phyloP scores from a whole-genome alignment of 2,329 filamentous ascomycete genomes.

The Colletotrichum salicis region DNA sequence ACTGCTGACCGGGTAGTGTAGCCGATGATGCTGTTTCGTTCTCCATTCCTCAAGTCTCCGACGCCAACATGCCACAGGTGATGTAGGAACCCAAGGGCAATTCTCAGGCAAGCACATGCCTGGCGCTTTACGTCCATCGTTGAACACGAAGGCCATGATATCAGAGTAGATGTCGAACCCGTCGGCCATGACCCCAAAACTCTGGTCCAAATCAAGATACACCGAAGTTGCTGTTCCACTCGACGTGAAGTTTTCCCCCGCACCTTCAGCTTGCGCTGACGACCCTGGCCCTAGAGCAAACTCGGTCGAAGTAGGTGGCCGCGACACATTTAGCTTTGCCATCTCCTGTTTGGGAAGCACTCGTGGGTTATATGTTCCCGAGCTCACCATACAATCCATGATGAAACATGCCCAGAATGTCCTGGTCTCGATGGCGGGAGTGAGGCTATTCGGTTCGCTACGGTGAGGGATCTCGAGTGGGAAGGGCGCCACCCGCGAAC shows the following conservation, averaged over 20 bases:
- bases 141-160: conserved; percentile 54
- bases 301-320: conserved; percentile 33
- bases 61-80: conserved; percentile 47
- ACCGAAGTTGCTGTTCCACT: conserved; percentile 21
- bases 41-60: conserved; percentile 49
- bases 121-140: conserved; percentile 52
- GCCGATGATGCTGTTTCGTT: conserved; percentile 44
- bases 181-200: conserved; percentile 50
- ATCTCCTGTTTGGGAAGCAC: conserved; percentile 49
- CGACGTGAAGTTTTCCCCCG: conserved; percentile 31
- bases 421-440: conserved; percentile 48
- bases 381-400: conserved; percentile 56
- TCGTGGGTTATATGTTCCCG: conserved; percentile 51
- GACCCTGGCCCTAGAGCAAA: conserved; percentile 18
- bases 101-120: conserved; percentile 51
- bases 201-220: conserved; percentile 41
- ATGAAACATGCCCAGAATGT: conserved; percentile 59
- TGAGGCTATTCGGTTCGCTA: conserved; percentile 37
- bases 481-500: conserved; percentile 41
- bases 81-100: conserved; percentile 51
- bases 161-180: conserved; percentile 57
- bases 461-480: conserved; percentile 40
- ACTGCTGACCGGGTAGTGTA: conserved; percentile 49
- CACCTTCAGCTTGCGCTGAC: conserved; percentile 14
- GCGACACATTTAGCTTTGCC: conserved; percentile 44